A percentile compares a stretch with the other conserved stretches of the same genome.
phyloP scores from a whole-genome alignment of 2,329 filamentous ascomycete species.

The Trichoderma asperellum region DNA sequence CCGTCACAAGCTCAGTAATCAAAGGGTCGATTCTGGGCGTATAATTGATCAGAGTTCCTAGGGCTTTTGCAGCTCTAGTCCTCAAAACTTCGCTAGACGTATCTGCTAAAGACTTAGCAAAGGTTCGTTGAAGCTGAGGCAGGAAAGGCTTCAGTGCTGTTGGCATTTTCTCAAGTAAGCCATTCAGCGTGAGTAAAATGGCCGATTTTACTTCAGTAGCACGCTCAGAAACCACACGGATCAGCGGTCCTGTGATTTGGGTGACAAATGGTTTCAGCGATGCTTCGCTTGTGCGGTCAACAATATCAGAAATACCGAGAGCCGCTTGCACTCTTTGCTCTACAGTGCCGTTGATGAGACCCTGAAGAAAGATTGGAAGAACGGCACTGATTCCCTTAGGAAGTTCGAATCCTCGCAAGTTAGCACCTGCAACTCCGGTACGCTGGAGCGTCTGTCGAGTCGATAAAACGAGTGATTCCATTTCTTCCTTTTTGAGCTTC shows the following conservation, averaged over 20 bases:
- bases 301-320: slow-evolving; percentile 91
- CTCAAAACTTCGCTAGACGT: slow-evolving; percentile 87
- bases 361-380: slow-evolving; percentile 94
- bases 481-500: slow-evolving; percentile 91
- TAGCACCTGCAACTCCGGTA: slow-evolving; percentile 82
- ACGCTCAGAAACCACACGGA: slow-evolving; percentile 94
- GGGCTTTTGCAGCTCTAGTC: slow-evolving; percentile 85
- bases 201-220: slow-evolving; percentile 96
- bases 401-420: slow-evolving; percentile 84
- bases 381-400: slow-evolving; percentile 98
- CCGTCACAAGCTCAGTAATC: slow-evolving; percentile 89
- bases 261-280: slow-evolving; percentile 94
- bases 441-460: slow-evolving; percentile 85
- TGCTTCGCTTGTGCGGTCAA: slow-evolving; percentile 87
- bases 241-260: slow-evolving; percentile 95
- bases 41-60: slow-evolving; percentile 93
- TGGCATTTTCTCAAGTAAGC: slow-evolving; percentile 94
- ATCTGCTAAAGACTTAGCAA: slow-evolving; percentile 94
- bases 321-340: slow-evolving; percentile 93
- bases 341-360: slow-evolving; percentile 91
- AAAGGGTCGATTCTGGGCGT: slow-evolving; percentile 94
- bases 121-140: slow-evolving; percentile 93
- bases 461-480: slow-evolving; percentile 88
- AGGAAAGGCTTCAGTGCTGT: slow-evolving; percentile 94
- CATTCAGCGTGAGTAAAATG: slow-evolving; percentile 92